Evolutionary conservation across 1,284 basidiomycete genomes (phyloP).

Genomic region (Vanrija sp.): DNA sequence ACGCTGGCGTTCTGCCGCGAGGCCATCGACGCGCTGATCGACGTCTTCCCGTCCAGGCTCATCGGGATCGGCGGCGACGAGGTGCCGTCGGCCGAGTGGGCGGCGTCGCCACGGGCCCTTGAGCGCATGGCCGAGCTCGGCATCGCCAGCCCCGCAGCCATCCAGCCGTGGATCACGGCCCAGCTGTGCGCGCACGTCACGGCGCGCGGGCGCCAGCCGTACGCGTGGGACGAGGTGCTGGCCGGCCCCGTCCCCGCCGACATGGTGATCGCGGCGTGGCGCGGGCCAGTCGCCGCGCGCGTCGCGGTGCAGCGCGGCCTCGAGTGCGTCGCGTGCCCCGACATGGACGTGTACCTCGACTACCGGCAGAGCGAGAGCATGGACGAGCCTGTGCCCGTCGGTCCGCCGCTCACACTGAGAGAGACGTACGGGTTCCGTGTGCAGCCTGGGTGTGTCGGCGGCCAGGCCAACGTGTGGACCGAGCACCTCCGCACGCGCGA

Average conservation of each 20-base stretch:
- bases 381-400: not conserved
- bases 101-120: not conserved
- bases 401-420: not conserved
- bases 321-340: not conserved
- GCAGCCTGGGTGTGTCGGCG: not conserved
- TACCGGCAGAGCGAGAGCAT: not conserved
- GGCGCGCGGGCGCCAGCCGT: not conserved
- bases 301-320: not conserved
- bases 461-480: not conserved
- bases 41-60: not conserved
- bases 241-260: not conserved
- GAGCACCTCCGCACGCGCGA: not conserved
- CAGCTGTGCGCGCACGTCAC: not conserved
- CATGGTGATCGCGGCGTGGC: not conserved
- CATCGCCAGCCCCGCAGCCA: not conserved
- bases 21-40: not conserved
- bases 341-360: not conserved
- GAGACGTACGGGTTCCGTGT: not conserved
- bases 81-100: not conserved
- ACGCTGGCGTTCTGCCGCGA: not conserved
- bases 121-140: not conserved
- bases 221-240: not conserved
- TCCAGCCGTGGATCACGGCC: not conserved
- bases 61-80: not conserved
- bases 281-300: not conserved